Percentiles rank a stretch among this genome's conserved stretches.
These are phyloP conservation scores for Globisporangium camurandrum DNA, from an alignment of 352 stramenopile genomes.

Conservation along the genomic window DNA sequence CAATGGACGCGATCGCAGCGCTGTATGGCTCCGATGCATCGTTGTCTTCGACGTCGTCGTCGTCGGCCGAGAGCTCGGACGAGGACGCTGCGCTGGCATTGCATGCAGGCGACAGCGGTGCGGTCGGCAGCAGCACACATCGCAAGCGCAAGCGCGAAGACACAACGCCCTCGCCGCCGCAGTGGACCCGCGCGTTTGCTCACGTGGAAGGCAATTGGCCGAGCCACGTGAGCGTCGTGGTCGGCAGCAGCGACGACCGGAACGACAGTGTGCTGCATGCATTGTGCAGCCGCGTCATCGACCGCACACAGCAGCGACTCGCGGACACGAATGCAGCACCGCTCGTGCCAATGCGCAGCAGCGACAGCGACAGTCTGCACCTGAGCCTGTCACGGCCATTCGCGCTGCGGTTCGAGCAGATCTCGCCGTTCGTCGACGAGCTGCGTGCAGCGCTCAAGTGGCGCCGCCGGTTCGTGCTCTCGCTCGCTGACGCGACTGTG, in stretches of 20 bases:
- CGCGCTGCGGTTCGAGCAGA: constrained; percentile 59
- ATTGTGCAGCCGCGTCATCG: constrained; percentile 20
- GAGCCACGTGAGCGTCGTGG: constrained; percentile 54
- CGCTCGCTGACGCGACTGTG: constrained; percentile 28
- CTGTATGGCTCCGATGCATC: constrained; percentile 9
- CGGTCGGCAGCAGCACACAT: constrained; percentile 3
- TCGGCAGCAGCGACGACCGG: constrained; percentile 16
- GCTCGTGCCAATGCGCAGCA: constrained; percentile 27
- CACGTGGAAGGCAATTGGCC: constrained; percentile 81
- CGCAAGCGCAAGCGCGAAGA: constrained; percentile 37
- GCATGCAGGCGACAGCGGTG: constrained; percentile 5
- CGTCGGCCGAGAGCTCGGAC: constrained; percentile 14
- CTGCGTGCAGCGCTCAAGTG: constrained; percentile 65
- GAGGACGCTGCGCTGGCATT: constrained; percentile 8
- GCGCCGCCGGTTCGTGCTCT: constrained; percentile 43
- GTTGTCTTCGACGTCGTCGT: neutral
- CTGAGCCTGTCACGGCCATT: constrained; percentile 78
- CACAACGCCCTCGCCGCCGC: constrained; percentile 3
- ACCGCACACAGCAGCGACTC: constrained; percentile 18
- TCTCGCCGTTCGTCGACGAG: constrained; percentile 55
- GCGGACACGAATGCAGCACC: neutral
- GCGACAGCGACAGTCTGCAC: constrained; percentile 23
- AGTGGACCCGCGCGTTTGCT: constrained; percentile 58
- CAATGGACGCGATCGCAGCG: constrained; percentile 12
- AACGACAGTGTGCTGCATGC: constrained; percentile 13